Evolutionary conservation across 352 stramenopile species (phyloP).

Genomic region (Pythium plurisporium): DNA sequence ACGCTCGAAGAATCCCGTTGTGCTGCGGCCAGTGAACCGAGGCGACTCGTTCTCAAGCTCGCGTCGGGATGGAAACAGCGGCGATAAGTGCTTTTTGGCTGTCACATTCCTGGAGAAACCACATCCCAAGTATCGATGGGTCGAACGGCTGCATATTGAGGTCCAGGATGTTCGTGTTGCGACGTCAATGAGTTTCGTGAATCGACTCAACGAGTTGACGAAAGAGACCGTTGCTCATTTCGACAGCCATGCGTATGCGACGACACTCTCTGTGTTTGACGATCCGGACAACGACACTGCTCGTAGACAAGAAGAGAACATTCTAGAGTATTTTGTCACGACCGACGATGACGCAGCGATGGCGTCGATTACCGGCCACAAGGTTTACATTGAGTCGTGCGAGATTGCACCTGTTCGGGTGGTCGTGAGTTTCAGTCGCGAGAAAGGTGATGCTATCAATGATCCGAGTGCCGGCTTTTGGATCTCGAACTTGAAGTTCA

Average conservation of each 20-base stretch:
- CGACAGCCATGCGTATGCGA: slow-evolving; percentile 50
- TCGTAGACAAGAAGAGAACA: slow-evolving; percentile 28
- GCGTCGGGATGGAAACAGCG: not conserved
- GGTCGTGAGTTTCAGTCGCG: slow-evolving; percentile 70
- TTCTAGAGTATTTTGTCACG: slow-evolving; percentile 68
- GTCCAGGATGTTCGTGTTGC: slow-evolving; percentile 66
- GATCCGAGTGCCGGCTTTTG: slow-evolving; percentile 51
- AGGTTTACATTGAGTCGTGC: slow-evolving; percentile 71
- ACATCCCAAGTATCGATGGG: slow-evolving; percentile 65
- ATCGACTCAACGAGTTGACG: slow-evolving; percentile 54
- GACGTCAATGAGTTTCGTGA: slow-evolving; percentile 79
- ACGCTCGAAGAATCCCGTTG: slow-evolving; percentile 57
- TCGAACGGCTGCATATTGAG: slow-evolving; percentile 55
- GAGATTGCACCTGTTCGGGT: slow-evolving; percentile 69
- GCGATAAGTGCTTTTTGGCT: slow-evolving; percentile 57
- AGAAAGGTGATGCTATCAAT: slow-evolving; percentile 49
- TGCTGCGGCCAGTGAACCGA: slow-evolving; percentile 45
- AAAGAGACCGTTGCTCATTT: slow-evolving; percentile 71
- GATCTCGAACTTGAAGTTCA: slow-evolving; percentile 78
- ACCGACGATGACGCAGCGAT: slow-evolving; percentile 52
- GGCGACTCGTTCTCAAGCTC: slow-evolving; percentile 13
- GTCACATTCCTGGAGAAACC: slow-evolving; percentile 64
- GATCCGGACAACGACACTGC: slow-evolving; percentile 18
- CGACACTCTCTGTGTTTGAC: slow-evolving; percentile 33
- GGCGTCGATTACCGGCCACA: slow-evolving; percentile 65